Base-by-base conservation (phyloP, 1,139 yeast genomes). In the Yamadazyma diddensiae region DNA sequence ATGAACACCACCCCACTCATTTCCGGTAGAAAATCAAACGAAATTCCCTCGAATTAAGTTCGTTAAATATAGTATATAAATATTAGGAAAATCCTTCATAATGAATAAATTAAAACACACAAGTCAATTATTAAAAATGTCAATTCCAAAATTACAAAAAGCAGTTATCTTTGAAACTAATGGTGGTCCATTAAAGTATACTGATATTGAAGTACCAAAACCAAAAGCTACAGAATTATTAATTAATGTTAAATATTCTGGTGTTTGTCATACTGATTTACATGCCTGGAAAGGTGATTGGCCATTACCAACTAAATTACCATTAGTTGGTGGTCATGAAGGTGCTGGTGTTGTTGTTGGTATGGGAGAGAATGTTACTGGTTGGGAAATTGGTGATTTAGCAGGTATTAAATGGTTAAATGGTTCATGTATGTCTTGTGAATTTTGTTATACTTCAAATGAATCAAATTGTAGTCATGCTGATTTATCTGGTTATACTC, bases 261-360 rank as follows among this genome's bases (percentile, higher is more conserved):
- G 88, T 61, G 88, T 81, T 30, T 81, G 88, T 56, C 88, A 81
- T 64, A 81, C 87, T 29, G 88, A 81, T 55, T 70, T 81, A 52
- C 88, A 81, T 59, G 88, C 86, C 28, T 81, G 86, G 85, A 75
- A 79, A 52, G 87, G 87, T 55, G 87, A 81, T 55, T 44, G 87
- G 87, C 87, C 87, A 38, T 62, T 79, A 48, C 70, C 55, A 33
- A 70, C 77, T 42, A 81, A 81, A 57, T 68, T 80, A 45, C 87
- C 88, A 21, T 65, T 82, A 43, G 85, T 82, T 28, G 88, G 88
- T 50, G 90, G 90, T 51, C 90, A 82, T 56, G 90, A 82, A 64
- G 92, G 92, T 65, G 87, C 87, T 24, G 90, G 90, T 61, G 73
- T 74, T 22, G 88, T 82, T 46, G 88, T 82, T 34, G 87, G 74